Base-by-base conservation (phyloP, 345 rosid genomes). In the Salix koriyanagi region DNA sequence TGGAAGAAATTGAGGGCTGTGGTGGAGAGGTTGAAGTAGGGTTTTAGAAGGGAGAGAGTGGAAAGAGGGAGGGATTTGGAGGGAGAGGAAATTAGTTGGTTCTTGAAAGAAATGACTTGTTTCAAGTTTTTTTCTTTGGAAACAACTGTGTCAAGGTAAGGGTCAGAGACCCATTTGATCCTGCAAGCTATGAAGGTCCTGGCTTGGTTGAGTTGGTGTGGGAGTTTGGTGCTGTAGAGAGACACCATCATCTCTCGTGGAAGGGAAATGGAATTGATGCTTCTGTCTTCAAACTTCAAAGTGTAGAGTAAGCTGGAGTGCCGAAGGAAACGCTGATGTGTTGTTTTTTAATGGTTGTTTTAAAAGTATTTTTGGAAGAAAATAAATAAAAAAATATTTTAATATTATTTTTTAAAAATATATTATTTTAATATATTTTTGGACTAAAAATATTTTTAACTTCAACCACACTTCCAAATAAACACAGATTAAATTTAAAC, bases 151-250 rank as follows among this genome's bases (percentile, higher is more conserved):
- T 92, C 97, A 1, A 94, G 86, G 79, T 82, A 83, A 0, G 90
- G 83, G 37, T 94, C 98, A 34, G 78, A 76, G 0, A 89, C 97
- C 94, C 96, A 92, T 86, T 90, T 90, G 76, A 94, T 83, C 42
- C 81, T 85, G n/a, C 90, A 90, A 23, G 90, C 82, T 1, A 92
- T 81, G 82, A 92, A 94, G 71, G 79, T 85, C 34, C 94, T 90
- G 67, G 36, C 67, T 61, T 80, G 89, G 67, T 75, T 80, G 66
- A 85, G 75, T 56, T 71, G 66, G 80, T 82, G 79, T 14, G 66
- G 81, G 30, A 84, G 68, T 74, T 70, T 85, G 60, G 64, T 30
- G 54, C 64, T 28, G 65, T 8, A 32, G 30, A 68, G 68, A 56
- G 12, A 36, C 79, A 76, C 60, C 50, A 44, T 13, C 50, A 14